Percentiles rank a stretch among this genome's conserved stretches.
Conservation (phyloP, 495 filamentous ascomycete species). For the Aspergillus homomorphus region DNA sequence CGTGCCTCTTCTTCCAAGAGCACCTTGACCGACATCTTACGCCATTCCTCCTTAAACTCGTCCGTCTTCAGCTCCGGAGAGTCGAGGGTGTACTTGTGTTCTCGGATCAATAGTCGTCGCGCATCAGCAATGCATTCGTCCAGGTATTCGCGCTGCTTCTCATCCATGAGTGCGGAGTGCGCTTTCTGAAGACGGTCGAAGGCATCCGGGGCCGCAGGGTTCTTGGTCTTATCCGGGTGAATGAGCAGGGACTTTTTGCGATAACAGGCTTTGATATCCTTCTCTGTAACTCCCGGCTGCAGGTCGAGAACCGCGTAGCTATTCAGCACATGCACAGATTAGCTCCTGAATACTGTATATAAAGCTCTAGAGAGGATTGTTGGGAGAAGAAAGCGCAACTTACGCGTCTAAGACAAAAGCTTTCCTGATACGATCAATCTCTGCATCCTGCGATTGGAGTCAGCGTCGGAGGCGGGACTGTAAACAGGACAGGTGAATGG, state of each 20-base stretch:
- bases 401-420: conserved; percentile 89
- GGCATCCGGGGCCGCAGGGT: conserved; percentile 86
- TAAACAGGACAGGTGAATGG: neutral
- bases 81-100: conserved; percentile 89
- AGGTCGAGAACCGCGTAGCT: conserved; percentile 95
- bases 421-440: conserved; percentile 90
- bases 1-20: conserved; percentile 90
- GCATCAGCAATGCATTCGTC: conserved; percentile 97
- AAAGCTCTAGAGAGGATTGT: neutral
- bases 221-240: conserved; percentile 96
- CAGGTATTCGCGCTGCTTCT: conserved; percentile 79
- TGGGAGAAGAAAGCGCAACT: conserved; percentile 24
- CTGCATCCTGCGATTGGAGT: conserved; percentile 66
- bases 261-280: conserved; percentile 92
- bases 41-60: conserved; percentile 80
- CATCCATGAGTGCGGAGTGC: conserved; percentile 85
- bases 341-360: neutral
- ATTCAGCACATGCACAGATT: neutral
- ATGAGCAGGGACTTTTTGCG: conserved; percentile 96
- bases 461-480: conserved; percentile 1
- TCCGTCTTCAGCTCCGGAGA: conserved; percentile 74
- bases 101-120: conserved; percentile 87
- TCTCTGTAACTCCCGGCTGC: conserved; percentile 90
- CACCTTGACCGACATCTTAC: conserved; percentile 86
- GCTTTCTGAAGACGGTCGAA: conserved; percentile 97